Evolutionary conservation across 1,139 yeast genomes (phyloP).

Genomic region (Yamadazyma dushanensis): DNA sequence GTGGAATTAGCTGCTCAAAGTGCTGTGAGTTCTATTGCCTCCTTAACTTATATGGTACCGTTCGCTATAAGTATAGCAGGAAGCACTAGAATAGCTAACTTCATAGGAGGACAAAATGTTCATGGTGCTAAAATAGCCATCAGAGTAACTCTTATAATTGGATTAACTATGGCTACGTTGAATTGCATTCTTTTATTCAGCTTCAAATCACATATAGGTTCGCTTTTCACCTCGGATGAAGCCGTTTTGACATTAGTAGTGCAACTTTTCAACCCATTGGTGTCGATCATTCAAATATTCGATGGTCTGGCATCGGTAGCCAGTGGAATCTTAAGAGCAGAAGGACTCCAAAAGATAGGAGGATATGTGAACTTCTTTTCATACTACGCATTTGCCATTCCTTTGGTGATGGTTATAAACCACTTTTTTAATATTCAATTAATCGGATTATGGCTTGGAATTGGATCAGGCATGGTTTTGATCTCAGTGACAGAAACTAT

Average conservation of each 20-base stretch:
- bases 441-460: constrained; percentile 86
- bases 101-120: constrained; percentile 75
- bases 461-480: constrained; percentile 70
- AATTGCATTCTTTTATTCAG: constrained; percentile 56
- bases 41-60: constrained; percentile 81
- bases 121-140: constrained; percentile 65
- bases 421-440: constrained; percentile 54
- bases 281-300: constrained; percentile 70
- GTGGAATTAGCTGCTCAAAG: constrained; percentile 85
- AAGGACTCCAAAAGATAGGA: constrained; percentile 83
- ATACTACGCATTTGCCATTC: constrained; percentile 64
- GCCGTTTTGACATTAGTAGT: constrained; percentile 55
- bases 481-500: constrained; percentile 63
- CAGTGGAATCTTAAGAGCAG: constrained; percentile 82
- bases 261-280: constrained; percentile 60
- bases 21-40: constrained; percentile 78
- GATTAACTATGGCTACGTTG: constrained; percentile 54
- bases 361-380: constrained; percentile 75
- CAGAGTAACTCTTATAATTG: constrained; percentile 59
- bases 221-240: constrained; percentile 67
- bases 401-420: constrained; percentile 66
- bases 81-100: constrained; percentile 85
- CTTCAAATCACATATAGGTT: constrained; percentile 59
- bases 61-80: constrained; percentile 88
- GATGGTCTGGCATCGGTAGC: constrained; percentile 84